These are phyloP conservation scores for Ramaria rubella DNA, from an alignment of 768 basidiomycete species.

Conservation along the genomic window DNA sequence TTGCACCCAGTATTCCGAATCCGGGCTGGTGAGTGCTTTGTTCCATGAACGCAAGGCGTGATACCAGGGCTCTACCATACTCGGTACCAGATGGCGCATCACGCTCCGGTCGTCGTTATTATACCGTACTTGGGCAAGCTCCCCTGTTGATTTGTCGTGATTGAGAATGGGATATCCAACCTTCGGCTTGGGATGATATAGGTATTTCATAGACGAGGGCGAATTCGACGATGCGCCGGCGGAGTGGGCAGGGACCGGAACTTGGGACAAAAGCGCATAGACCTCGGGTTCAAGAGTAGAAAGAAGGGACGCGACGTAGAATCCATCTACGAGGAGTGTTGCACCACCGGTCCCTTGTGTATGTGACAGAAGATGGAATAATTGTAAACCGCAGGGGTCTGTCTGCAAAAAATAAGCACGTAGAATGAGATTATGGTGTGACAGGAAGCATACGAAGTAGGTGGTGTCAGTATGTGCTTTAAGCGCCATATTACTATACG, in stretches of 20 bases:
- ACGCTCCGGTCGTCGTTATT: slow-evolving; percentile 92
- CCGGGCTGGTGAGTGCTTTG: slow-evolving; percentile 60
- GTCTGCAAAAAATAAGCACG: slow-evolving; percentile 41
- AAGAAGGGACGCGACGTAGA: slow-evolving; percentile 81
- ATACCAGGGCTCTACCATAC: slow-evolving; percentile 79
- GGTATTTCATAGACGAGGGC: slow-evolving; percentile 3
- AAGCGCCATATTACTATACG: slow-evolving; percentile 85
- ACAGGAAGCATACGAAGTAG: slow-evolving; percentile 50
- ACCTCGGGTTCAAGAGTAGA: slow-evolving; percentile 62
- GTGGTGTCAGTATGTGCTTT: slow-evolving; percentile 78
- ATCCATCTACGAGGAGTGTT: slow-evolving; percentile 92
- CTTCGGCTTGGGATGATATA: slow-evolving; percentile 53
- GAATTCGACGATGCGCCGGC: slow-evolving; percentile 59
- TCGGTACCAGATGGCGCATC: slow-evolving; percentile 52
- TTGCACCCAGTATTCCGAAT: slow-evolving; percentile 90
- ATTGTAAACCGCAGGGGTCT: slow-evolving; percentile 90
- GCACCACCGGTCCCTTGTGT: slow-evolving; percentile 77
- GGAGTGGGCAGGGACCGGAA: slow-evolving; percentile 78
- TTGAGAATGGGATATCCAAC: slow-evolving; percentile 65
- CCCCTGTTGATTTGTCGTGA: slow-evolving; percentile 53
- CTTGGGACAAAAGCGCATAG: slow-evolving; percentile 59
- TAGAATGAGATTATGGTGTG: not conserved
- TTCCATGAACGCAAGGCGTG: slow-evolving; percentile 78
- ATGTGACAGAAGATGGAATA: slow-evolving; percentile 89
- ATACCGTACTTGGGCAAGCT: slow-evolving; percentile 79